Base-by-base conservation (phyloP, 306 rosid genomes). In the Dalbergia cultrata region DNA sequence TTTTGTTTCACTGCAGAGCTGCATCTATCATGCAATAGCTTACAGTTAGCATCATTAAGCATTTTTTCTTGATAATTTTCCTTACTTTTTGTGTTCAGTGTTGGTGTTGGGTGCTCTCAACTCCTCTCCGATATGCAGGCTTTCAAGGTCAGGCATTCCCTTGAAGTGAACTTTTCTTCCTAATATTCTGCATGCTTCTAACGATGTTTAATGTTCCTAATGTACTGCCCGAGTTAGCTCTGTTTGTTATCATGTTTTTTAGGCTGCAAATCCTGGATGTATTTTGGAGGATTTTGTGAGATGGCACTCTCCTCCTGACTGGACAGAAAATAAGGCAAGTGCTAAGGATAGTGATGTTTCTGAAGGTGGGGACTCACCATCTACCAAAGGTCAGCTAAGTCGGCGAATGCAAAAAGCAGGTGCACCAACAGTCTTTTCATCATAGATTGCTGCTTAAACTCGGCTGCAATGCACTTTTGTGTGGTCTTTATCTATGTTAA, bases 241-340 rank as follows among this genome's bases (percentile, higher is more conserved):
- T 83, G 80, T 76, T 67, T 64, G 63, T 77, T 75, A 45, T 70
- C 54, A 33, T 82, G 65, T 64, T 70, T 64, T 70, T 76, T 86
- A 96, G 99, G 98, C 97, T 75, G 99, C 99, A 45, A 96, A 96
- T 92, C 99, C 99, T 85, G 99, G 99, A 78, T 96, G 99, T 88
- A 93, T 96, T 85, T 88, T 96, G 90, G 98, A 92, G 83, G 99
- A 96, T 87, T 96, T 96, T 82, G 98, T 96, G 54, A 88, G 99
- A 82, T 96, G 99, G 99, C 94, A 93, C 89, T 96, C 99, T 59
- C 99, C 99, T 84, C 99, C 99, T 81, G 99, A 96, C 78, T 96
- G 99, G 99, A 87, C 92, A 21, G 96, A 90, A 64, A 82, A 74
- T 80, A 97, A 90, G 76, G 88, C 85, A 60, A 67, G 50, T 85